Percentiles rank a stretch among this genome's conserved stretches.
phyloP scores from a whole-genome alignment of 768 basidiomycete species.

The Rhodotorula babjevae region DNA sequence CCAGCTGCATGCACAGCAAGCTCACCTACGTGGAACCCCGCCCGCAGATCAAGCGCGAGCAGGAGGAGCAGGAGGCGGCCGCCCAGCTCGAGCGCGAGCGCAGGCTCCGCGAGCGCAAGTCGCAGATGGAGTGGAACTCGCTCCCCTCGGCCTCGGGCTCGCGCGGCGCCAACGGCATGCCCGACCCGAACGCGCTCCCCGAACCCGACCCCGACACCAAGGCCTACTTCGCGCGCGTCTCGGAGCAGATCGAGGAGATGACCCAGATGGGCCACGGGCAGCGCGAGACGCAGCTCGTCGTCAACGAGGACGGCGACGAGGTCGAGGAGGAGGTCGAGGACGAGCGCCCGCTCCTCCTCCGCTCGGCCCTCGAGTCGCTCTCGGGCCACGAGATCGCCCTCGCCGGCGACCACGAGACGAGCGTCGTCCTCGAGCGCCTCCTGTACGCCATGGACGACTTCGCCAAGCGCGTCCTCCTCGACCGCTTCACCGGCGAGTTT shows the following conservation, averaged over 20 bases:
- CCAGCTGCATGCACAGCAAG: neutral
- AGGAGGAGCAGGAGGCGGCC: slow-evolving; percentile 24
- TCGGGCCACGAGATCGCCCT: slow-evolving; percentile 79
- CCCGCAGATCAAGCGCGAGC: slow-evolving; percentile 30
- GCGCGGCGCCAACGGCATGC: neutral
- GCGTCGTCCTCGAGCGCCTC: slow-evolving; percentile 82
- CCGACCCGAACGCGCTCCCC: slow-evolving; percentile 36
- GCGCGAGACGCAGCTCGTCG: slow-evolving; percentile 15
- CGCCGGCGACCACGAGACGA: slow-evolving; percentile 90
- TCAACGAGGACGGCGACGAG: slow-evolving; percentile 36
- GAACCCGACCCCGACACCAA: slow-evolving; percentile 43
- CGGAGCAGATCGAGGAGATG: slow-evolving; percentile 42
- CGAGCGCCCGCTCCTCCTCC: slow-evolving; percentile 69
- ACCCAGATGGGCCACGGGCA: slow-evolving; percentile 22
- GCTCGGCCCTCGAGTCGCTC: slow-evolving; percentile 79
- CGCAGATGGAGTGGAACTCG: slow-evolving; percentile 23
- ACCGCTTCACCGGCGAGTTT: slow-evolving; percentile 81
- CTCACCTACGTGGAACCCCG: neutral
- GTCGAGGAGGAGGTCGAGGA: slow-evolving; percentile 40
- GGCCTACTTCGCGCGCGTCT: slow-evolving; percentile 42
- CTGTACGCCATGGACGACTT: slow-evolving; percentile 92
- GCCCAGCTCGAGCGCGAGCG: slow-evolving; percentile 20
- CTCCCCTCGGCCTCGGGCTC: slow-evolving; percentile 8
- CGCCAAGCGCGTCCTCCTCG: slow-evolving; percentile 82
- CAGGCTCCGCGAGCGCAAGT: slow-evolving; percentile 31